A percentile compares a stretch with the other conserved stretches of the same genome.
phyloP scores from a whole-genome alignment of 331 rosid species.

The Rhamnella rubrinervis region DNA sequence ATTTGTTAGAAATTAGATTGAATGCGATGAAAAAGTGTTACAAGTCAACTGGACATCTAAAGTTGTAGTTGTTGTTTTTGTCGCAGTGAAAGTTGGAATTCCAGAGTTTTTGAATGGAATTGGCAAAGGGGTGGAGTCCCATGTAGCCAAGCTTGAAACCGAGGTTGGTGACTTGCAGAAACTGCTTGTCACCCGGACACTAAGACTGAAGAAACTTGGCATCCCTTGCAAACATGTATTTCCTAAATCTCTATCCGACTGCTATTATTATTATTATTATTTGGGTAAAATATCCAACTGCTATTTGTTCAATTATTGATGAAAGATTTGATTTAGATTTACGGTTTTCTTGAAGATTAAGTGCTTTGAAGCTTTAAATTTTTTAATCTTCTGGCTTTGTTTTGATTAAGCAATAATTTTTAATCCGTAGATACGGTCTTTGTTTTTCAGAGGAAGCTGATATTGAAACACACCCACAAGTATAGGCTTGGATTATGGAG shows the following conservation, averaged over 20 bases:
- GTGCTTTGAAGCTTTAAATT: slow-evolving; percentile 13
- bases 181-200: slow-evolving; percentile 81
- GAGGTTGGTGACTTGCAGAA: slow-evolving; percentile 88
- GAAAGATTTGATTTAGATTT: background rate
- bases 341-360: background rate
- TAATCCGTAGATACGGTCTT: slow-evolving; percentile 15
- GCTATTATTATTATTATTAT: too few relatives aligned
- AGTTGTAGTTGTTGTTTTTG: slow-evolving; percentile 19
- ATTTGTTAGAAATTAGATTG: background rate
- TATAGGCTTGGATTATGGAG: slow-evolving; percentile 92
- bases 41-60: background rate
- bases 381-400: background rate
- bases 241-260: background rate
- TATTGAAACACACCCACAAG: slow-evolving; percentile 75
- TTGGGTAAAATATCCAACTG: background rate
- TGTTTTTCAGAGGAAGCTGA: slow-evolving; percentile 79
- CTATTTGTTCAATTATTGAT: background rate
- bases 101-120: slow-evolving; percentile 80
- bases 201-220: slow-evolving; percentile 86
- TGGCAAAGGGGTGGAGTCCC: slow-evolving; percentile 83
- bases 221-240: slow-evolving; percentile 86
- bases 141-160: slow-evolving; percentile 74
- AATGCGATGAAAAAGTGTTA: background rate
- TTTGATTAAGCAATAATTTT: background rate
- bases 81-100: slow-evolving; percentile 87